Conservation (phyloP, 177 flowering plant genomes). For the Vitis hybrid region DNA sequence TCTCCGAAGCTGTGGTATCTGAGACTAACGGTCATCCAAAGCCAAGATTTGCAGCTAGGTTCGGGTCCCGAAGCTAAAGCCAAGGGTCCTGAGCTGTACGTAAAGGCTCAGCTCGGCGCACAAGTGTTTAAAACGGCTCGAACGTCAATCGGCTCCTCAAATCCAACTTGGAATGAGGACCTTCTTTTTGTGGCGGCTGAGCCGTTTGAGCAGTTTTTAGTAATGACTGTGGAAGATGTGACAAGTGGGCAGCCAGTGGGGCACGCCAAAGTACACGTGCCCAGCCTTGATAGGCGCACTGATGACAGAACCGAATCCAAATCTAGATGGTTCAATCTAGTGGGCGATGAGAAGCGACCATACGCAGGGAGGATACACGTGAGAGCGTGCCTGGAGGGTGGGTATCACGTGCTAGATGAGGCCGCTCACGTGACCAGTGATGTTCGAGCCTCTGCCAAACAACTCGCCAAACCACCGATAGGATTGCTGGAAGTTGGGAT, state of each 20-base stretch:
- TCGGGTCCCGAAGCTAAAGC: slow-evolving; percentile 49
- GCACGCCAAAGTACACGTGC: slow-evolving; percentile 55
- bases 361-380: slow-evolving; percentile 86
- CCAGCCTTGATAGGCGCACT: slow-evolving; percentile 56
- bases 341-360: slow-evolving; percentile 51
- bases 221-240: slow-evolving; percentile 68
- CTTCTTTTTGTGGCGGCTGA: slow-evolving; percentile 88
- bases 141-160: slow-evolving; percentile 34
- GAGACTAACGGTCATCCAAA: slow-evolving; percentile 92
- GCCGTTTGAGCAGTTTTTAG: slow-evolving; percentile 87
- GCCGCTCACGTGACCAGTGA: slow-evolving; percentile 91
- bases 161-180: slow-evolving; percentile 93
- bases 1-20: slow-evolving; percentile 98
- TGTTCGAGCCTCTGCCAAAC: slow-evolving; percentile 78
- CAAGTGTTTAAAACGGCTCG: slow-evolving; percentile 80
- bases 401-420: slow-evolving; percentile 96
- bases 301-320: slow-evolving; percentile 54
- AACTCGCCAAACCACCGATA: slow-evolving; percentile 68
- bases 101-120: slow-evolving; percentile 81
- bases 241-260: slow-evolving; percentile 54
- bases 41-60: slow-evolving; percentile 84
- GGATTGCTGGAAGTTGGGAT: slow-evolving; percentile 92
- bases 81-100: slow-evolving; percentile 61
- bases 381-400: slow-evolving; percentile 78
- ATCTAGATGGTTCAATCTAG: slow-evolving; percentile 82